phyloP scores from a whole-genome alignment of 805 yeast species.

The Yamadazyma phyllophila region DNA sequence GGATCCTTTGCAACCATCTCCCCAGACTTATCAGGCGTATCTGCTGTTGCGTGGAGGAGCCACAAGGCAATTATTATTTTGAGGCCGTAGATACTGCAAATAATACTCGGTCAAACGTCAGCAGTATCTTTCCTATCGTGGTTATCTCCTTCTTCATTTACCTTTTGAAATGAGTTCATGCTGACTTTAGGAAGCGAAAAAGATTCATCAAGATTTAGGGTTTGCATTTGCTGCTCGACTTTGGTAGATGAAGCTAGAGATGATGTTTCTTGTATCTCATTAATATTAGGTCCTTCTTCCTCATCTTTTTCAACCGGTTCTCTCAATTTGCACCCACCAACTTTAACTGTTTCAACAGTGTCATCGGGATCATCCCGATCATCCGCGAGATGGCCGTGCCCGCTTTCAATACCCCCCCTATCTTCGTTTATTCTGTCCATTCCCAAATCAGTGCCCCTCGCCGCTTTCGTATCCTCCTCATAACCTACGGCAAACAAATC shows the following conservation, averaged over 20 bases:
- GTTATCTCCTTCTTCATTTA: neutral
- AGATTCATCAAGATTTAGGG: constrained; percentile 41
- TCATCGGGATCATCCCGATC: constrained; percentile 4
- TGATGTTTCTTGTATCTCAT: constrained; percentile 2
- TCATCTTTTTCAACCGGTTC: neutral
- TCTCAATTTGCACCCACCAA: neutral
- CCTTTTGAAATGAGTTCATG: constrained; percentile 14
- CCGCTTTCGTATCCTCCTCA: constrained; percentile 18
- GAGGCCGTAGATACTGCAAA: neutral
- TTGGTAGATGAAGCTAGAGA: neutral
- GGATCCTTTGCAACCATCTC: too few relatives aligned
- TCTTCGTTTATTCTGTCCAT: constrained; percentile 10
- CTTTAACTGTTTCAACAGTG: constrained; percentile 12
- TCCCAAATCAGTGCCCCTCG: neutral
- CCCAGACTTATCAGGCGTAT: too few relatives aligned
- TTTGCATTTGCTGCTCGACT: constrained; percentile 1
- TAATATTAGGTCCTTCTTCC: neutral
- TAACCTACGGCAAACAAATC: constrained; percentile 40
- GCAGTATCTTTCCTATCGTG: too few relatives aligned
- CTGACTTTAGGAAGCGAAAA: constrained; percentile 48
- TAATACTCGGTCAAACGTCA: too few relatives aligned
- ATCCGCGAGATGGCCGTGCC: neutral
- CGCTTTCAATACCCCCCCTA: constrained; percentile 3
- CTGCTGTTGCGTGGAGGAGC: too few relatives aligned
- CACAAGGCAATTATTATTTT: neutral